Percentiles rank a stretch among this genome's conserved stretches.
These are phyloP conservation scores for Bombardia bombarda DNA, from an alignment of 495 filamentous ascomycete genomes.

Conservation along the genomic window DNA sequence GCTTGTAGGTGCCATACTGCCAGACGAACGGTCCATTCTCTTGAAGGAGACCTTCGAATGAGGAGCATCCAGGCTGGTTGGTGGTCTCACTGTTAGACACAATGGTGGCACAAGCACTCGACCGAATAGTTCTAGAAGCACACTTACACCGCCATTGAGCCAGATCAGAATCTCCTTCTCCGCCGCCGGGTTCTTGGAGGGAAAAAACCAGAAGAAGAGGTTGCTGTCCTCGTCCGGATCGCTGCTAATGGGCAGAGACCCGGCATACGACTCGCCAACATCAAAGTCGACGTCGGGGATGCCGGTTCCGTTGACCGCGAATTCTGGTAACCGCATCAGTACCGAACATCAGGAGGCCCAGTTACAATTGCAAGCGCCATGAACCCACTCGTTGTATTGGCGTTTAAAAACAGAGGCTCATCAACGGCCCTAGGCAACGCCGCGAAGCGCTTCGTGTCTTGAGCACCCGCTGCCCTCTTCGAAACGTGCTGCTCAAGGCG, in stretches of 20 bases:
- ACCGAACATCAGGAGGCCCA: not conserved
- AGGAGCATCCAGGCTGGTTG: constrained; percentile 54
- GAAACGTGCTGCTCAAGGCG: constrained; percentile 16
- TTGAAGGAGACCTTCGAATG: constrained; percentile 60
- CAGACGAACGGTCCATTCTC: constrained; percentile 74
- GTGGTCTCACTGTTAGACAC: constrained; percentile 1
- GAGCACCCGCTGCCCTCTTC: constrained; percentile 10
- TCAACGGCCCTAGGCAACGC: not conserved
- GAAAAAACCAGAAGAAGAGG: constrained; percentile 78
- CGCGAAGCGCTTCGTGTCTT: not conserved
- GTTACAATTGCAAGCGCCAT: not conserved
- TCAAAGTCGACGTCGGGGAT: constrained; percentile 71
- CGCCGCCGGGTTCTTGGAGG: constrained; percentile 45
- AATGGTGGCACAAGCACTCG: not conserved
- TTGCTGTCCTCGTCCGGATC: constrained; percentile 42
- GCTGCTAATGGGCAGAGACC: constrained; percentile 55
- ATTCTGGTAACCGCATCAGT: constrained; percentile 38
- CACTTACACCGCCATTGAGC: constrained; percentile 56
- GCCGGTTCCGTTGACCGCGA: constrained; percentile 54
- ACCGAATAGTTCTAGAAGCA: not conserved
- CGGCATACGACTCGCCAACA: constrained; percentile 69
- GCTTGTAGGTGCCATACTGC: constrained; percentile 58
- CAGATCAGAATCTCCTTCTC: constrained; percentile 67
- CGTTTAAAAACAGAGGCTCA: constrained; percentile 19
- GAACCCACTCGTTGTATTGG: constrained; percentile 23